These are phyloP conservation scores for Syzygium aromaticum DNA, from an alignment of 345 rosid species.

Conservation along the genomic window DNA sequence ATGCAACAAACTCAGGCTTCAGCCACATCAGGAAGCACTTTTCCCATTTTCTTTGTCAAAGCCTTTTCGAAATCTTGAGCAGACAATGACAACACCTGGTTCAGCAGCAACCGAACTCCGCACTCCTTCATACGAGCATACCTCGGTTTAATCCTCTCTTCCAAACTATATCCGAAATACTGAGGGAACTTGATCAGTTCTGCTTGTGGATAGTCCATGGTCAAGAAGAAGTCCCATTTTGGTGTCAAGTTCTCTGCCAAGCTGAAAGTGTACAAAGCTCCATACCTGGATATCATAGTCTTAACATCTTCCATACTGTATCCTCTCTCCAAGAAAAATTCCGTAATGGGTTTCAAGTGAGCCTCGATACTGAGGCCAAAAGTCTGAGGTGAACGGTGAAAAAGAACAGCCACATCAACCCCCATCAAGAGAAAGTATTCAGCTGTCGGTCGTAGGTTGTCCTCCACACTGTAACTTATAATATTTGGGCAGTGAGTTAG, in stretches of 20 bases:
- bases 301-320: constrained; percentile 50
- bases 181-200: constrained; percentile 88
- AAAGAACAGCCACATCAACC: constrained; percentile 53
- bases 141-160: constrained; percentile 78
- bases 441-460: constrained; percentile 70
- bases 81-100: constrained; percentile 64
- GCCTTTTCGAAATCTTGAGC: constrained; percentile 41
- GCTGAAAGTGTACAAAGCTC: constrained; percentile 74
- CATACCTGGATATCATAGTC: constrained; percentile 68
- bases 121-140: constrained; percentile 51
- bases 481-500: constrained; percentile 68
- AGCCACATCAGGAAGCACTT: constrained; percentile 5
- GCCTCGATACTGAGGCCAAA: constrained; percentile 82
- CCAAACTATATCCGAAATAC: constrained; percentile 84
- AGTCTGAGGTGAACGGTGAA: constrained; percentile 63
- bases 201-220: constrained; percentile 64
- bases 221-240: constrained; percentile 89
- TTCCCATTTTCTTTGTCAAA: constrained; percentile 53
- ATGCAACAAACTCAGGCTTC: background rate
- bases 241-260: constrained; percentile 61
- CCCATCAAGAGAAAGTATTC: constrained; percentile 59
- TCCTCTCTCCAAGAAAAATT: constrained; percentile 66
- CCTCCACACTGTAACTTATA: constrained; percentile 69
- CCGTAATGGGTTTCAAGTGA: constrained; percentile 67
- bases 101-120: constrained; percentile 59